Evolutionary conservation across 192 early-diverging fungal species (phyloP), one percentile per base, ranked within the genome.

Genomic region (Coemansia sp.): DNA sequence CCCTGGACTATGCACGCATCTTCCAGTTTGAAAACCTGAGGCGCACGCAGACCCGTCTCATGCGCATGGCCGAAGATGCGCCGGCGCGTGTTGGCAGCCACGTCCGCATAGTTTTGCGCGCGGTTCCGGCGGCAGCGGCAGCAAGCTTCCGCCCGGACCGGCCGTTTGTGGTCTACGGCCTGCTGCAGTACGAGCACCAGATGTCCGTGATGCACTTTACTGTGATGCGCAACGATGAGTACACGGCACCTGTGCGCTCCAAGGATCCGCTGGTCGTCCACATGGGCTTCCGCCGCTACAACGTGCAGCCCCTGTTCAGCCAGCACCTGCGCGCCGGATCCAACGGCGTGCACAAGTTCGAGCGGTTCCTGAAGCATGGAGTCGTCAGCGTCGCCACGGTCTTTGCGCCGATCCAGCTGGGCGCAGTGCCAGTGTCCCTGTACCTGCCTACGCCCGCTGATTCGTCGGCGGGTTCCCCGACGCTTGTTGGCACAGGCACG

Each of bases 341-440:
- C 25, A 99, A 99, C 73, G 89, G 92, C 65, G 95, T 98, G 34
- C 90, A 94, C 82, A 96, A 95, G 83, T 94, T 91, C 72, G 93
- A 95, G 74, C 86, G 94, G 19, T 99, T 96, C 82, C 72, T 95
- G 55, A 87, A 88, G 68, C 82, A 74, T 22, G 92, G 90, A 35
- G 69, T 84, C 16, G 81, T 85, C 10, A 83, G 83, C 25, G 84
- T 97, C 4, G 97, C 85, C 30, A 93, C 90, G n/a, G 83, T 95
- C 14, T 98, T 90, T 75, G 95, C 89, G 6, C 95, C 94, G 8
- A 92, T 95, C 69, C 88, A 90, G 64, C 94, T 95, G 68, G 92
- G 94, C 25, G 85, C 85, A 22, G 85, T 89, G 30, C 97, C 95
- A 0, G 85, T 91, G 19, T 72, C 94, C 60, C 72, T 96, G 35